These are phyloP conservation scores for Debaryomyces subglobosus DNA, from an alignment of 1,139 yeast species.

Conservation along the genomic window DNA sequence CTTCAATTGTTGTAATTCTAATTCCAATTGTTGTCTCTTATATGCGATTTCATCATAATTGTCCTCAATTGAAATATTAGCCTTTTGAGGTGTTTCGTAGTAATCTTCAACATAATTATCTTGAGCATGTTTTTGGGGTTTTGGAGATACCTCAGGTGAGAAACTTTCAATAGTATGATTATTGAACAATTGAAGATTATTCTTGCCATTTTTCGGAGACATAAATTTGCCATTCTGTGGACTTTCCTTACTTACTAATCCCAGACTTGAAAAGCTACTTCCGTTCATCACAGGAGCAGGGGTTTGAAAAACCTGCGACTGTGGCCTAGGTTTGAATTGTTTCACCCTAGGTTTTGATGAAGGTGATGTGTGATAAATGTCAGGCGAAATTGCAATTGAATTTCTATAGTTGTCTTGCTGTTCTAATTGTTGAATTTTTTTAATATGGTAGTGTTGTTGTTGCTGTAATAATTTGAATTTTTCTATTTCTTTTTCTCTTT, in stretches of 20 bases:
- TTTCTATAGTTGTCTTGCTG: slow-evolving; percentile 16
- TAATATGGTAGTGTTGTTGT: slow-evolving; percentile 34
- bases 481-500: slow-evolving; percentile 37
- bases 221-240: slow-evolving; percentile 20
- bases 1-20: slow-evolving; percentile 42
- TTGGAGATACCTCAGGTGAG: slow-evolving; percentile 30
- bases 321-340: slow-evolving; percentile 20
- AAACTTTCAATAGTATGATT: slow-evolving; percentile 32
- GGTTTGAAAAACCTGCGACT: slow-evolving; percentile 16
- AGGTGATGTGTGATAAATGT: slow-evolving; percentile 10
- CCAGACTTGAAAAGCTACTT: not conserved
- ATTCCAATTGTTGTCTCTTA: slow-evolving; percentile 44
- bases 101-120: not conserved
- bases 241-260: slow-evolving; percentile 13
- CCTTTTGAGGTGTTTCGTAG: not conserved
- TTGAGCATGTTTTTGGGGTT: slow-evolving; percentile 9
- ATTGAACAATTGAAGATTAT: slow-evolving; percentile 17
- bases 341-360: slow-evolving; percentile 9
- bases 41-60: slow-evolving; percentile 32
- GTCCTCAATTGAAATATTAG: slow-evolving; percentile 9
- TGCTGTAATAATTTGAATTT: slow-evolving; percentile 34
- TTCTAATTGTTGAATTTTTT: slow-evolving; percentile 20
- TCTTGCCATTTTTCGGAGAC: slow-evolving; percentile 5
- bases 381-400: slow-evolving; percentile 18
- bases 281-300: slow-evolving; percentile 1